Conservation (phyloP, 2,329 filamentous ascomycete species). For the Diaporthe ampelina region DNA sequence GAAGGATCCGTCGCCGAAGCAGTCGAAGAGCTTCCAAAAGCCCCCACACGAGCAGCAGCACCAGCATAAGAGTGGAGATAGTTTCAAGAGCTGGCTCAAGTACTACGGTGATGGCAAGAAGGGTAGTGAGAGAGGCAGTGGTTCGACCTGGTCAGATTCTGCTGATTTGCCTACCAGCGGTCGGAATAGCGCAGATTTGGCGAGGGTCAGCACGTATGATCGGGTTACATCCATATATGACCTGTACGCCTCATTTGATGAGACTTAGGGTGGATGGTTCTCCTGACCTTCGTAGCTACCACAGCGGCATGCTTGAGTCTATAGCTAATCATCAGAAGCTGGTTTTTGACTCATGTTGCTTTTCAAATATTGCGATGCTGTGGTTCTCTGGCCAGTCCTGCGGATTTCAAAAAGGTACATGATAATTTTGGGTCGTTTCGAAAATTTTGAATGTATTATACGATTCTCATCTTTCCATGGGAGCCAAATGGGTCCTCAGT, state of each 20-base stretch:
- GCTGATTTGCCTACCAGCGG: not conserved
- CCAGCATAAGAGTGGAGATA: conserved; percentile 1
- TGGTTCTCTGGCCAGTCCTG: not conserved
- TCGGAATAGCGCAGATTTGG: not conserved
- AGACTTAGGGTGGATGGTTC: not conserved
- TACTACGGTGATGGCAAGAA: conserved; percentile 29
- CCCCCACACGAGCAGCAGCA: not conserved
- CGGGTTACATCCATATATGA: conserved; percentile 39
- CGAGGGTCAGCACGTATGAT: conserved; percentile 29
- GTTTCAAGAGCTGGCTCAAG: conserved; percentile 35
- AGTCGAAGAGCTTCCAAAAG: not conserved
- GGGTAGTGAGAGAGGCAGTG: not conserved
- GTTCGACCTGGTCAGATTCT: not conserved
- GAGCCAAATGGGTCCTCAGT: not conserved
- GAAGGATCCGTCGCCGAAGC: conserved; percentile 14
- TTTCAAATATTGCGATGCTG: not conserved
- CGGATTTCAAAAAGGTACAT: too few species aligned
- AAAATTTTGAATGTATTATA: too few species aligned
- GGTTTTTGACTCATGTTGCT: not conserved
- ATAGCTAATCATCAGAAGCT: not conserved
- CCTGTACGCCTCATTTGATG: conserved; percentile 31
- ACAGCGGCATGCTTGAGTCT: not conserved
- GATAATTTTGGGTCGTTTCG: not conserved
- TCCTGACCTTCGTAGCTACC: not conserved
- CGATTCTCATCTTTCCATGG: too few species aligned